Base-by-base conservation (phyloP, 805 yeast genomes). In the Schwanniomyces pseudopolymorphus region DNA sequence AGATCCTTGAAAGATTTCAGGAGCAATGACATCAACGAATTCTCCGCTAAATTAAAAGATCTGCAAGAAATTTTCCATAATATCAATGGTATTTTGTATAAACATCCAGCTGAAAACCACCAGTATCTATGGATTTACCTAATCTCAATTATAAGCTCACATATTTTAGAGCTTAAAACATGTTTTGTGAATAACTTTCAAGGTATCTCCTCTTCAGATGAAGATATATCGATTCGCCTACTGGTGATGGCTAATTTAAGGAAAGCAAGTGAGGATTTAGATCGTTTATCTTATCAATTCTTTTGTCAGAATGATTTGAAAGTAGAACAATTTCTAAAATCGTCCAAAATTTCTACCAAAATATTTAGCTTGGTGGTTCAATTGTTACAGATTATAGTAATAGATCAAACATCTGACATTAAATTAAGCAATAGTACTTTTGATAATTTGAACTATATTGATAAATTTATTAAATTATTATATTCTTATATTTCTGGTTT, bases 71-170 rank as follows among this genome's bases (percentile, higher is more conserved):
- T 47, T 49, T 56, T 51, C 35, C 33, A 39, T 33, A 61, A 54
- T 21, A 44, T 51, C 5, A 43, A 42, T 14, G 35, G 48, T 17
- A 17, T 42, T 3, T 53, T 63, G 10, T 31, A 24, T 6, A 49
- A 52, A n/a, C 33, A 47, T 33, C 47, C 49, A 0, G n/a, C 52
- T 4, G 39, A 22, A 3, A 26, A 44, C 9, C 58, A 63, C 43
- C 52, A 51, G 19, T 39, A 45, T n/a, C 44, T 61, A 7, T 63
- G 68, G 68, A 26, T 62, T 8, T 41, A 47, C 5, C 39, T 43
- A 5, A 14, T 59, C 8, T 38, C 46, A 1, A 33, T 36, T 19
- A 39, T 58, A 21, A 39, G 47, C 6, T 22, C 33, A 1, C 40
- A 36, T 14, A 37, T 58, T 20, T 43, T 33, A 1, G 33, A 31